Evolutionary conservation across 768 basidiomycete genomes (phyloP), one percentile per base, ranked within the genome.

Genomic region (Phlebiopsis gigantea): DNA sequence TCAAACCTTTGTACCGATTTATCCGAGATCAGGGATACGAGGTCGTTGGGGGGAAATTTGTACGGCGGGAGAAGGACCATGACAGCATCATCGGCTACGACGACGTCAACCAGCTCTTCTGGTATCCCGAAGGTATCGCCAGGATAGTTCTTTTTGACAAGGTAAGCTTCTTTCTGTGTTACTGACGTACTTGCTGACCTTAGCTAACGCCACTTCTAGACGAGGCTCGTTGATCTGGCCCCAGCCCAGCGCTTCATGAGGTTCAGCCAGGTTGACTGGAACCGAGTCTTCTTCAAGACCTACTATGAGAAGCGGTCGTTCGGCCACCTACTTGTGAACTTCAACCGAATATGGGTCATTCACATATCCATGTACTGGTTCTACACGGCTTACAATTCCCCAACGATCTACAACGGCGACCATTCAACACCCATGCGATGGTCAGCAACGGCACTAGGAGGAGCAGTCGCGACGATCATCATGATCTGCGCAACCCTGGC

Each of bases 301-400:
- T 99, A 98, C 73, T 93, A 88, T 61, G 97, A 99, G 72, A 93
- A 94, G 67, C 93, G 97, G 28, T 95, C 95, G 0, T 93, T 96
- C 71, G 90, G 93, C 41, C 97, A 99, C 71, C 80, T 98, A 1
- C 81, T 98, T 57, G 95, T 99, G 81, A 98, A 99, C 79, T 99
- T 99, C 78, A 98, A 98, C 76, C 91, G 96, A 46, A 92, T 99
- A 64, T 99, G 97, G 95, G 93, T 98, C 71, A 88, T 96, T 61
- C 97, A 98, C 74, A 77, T 99, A 57, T 83, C 95, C 29, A 73
- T 98, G 68, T 98, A 88, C 78, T 98, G 88, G 82, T 98, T 87
- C 75, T 98, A 97, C 76, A 98, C 95, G 19, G 79, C 96, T 39
- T 97, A 80, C 77, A 98, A 98, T 73, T 88, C 94, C 15, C 92